These are phyloP conservation scores for Penicillium dipodomyicola DNA, from an alignment of 495 filamentous ascomycete genomes.

Conservation along the genomic window DNA sequence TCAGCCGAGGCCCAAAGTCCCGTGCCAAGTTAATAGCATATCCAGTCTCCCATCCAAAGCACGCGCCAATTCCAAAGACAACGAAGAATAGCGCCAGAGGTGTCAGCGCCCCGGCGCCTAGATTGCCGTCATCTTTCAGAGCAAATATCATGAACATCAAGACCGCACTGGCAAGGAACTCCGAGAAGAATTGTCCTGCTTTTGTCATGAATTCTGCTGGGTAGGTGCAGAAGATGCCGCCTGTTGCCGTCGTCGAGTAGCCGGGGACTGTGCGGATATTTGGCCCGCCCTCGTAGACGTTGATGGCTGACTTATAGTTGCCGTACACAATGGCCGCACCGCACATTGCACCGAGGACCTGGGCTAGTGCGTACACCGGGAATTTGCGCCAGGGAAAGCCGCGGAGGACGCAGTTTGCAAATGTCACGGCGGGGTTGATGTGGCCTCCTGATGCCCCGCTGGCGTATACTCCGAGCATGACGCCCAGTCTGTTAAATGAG, in stretches of 20 bases:
- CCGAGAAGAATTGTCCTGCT: slow-evolving; percentile 59
- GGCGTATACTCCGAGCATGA: slow-evolving; percentile 67
- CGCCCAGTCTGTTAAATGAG: slow-evolving; percentile 40
- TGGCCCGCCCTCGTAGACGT: slow-evolving; percentile 53
- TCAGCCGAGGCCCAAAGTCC: slow-evolving; percentile 65
- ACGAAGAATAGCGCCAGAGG: slow-evolving; percentile 62
- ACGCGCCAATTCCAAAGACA: slow-evolving; percentile 63
- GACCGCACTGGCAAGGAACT: slow-evolving; percentile 59
- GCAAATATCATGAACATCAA: slow-evolving; percentile 69
- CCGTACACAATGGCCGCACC: slow-evolving; percentile 56
- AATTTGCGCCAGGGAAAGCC: slow-evolving; percentile 60
- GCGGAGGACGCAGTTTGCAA: slow-evolving; percentile 60
- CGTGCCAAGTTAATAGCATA: slow-evolving; percentile 67
- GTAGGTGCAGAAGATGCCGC: slow-evolving; percentile 66
- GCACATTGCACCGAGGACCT: slow-evolving; percentile 54
- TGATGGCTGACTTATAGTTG: slow-evolving; percentile 55
- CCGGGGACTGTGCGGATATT: slow-evolving; percentile 56
- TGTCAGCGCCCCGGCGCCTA: slow-evolving; percentile 46
- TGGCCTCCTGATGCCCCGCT: slow-evolving; percentile 58
- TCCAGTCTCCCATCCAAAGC: slow-evolving; percentile 68
- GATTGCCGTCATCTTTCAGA: slow-evolving; percentile 58
- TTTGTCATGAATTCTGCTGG: slow-evolving; percentile 59
- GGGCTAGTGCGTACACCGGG: slow-evolving; percentile 53
- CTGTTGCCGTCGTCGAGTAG: slow-evolving; percentile 55
- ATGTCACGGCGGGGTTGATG: slow-evolving; percentile 65